These are phyloP conservation scores for Poa annua DNA, from an alignment of 176 grass and related monocot species.

Conservation along the genomic window DNA sequence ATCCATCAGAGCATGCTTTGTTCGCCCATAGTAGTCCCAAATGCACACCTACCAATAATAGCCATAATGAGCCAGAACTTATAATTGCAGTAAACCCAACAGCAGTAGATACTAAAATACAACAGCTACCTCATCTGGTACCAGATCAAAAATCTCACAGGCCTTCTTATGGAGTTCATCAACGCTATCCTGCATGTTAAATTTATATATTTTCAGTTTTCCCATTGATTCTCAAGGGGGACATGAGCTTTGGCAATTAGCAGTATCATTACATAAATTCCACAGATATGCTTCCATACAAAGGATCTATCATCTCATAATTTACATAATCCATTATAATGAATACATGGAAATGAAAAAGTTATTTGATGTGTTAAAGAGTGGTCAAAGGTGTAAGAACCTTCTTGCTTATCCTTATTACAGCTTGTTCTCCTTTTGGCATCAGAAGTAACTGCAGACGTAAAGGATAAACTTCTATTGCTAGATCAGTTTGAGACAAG, in stretches of 20 bases:
- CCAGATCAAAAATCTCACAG: slow-evolving; percentile 84
- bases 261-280: slow-evolving; percentile 20
- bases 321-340: slow-evolving; percentile 13
- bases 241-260: slow-evolving; percentile 1
- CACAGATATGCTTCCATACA: neutral
- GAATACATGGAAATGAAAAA: slow-evolving; percentile 31
- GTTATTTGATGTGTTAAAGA: slow-evolving; percentile 7
- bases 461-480: slow-evolving; percentile 99
- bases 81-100: slow-evolving; percentile 17
- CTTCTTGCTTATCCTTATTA: slow-evolving; percentile 99
- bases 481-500: slow-evolving; percentile 93
- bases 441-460: slow-evolving; percentile 89
- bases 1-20: slow-evolving; percentile 97
- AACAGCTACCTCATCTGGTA: slow-evolving; percentile 75
- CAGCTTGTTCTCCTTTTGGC: slow-evolving; percentile 77
- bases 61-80: slow-evolving; percentile 33
- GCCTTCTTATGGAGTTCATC: slow-evolving; percentile 85
- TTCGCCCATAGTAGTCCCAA: slow-evolving; percentile 91
- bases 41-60: slow-evolving; percentile 71
- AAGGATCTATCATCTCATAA: slow-evolving; percentile 1
- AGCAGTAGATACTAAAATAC: slow-evolving; percentile 10
- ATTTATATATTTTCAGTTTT: slow-evolving; percentile 2
- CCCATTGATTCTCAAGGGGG: neutral
- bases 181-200: slow-evolving; percentile 77
- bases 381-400: slow-evolving; percentile 39